These are phyloP conservation scores for Ganoderma meredithae DNA, from an alignment of 1,284 basidiomycete genomes.

Conservation along the genomic window DNA sequence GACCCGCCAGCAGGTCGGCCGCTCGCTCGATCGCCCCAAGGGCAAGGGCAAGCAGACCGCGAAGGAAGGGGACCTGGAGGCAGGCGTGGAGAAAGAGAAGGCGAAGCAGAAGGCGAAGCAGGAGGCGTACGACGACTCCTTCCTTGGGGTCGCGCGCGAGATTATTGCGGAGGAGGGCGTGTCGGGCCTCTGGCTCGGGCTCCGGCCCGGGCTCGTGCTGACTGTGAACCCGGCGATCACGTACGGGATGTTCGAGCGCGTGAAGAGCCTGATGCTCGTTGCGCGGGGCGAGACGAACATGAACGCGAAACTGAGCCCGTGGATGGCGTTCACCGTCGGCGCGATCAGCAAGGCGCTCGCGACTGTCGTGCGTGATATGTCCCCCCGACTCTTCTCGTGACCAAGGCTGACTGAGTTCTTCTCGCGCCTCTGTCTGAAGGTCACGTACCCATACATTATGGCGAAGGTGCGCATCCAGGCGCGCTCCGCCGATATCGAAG, in stretches of 20 bases:
- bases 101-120: slow-evolving; percentile 40
- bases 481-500: slow-evolving; percentile 62
- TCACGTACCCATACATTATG: slow-evolving; percentile 94
- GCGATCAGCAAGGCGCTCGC: slow-evolving; percentile 96
- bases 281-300: slow-evolving; percentile 50
- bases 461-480: slow-evolving; percentile 98
- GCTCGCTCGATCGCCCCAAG: slow-evolving; percentile 37
- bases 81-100: slow-evolving; percentile 34
- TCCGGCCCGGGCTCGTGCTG: slow-evolving; percentile 92
- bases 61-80: slow-evolving; percentile 27
- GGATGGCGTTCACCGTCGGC: slow-evolving; percentile 88
- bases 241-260: slow-evolving; percentile 94
- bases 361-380: slow-evolving; percentile 76
- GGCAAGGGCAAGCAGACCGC: slow-evolving; percentile 23
- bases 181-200: slow-evolving; percentile 92
- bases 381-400: slow-evolving; percentile 2
- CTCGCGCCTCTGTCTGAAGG: slow-evolving; percentile 50
- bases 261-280: slow-evolving; percentile 76
- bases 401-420: slow-evolving; percentile 5
- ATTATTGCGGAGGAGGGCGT: slow-evolving; percentile 95
- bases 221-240: slow-evolving; percentile 99
- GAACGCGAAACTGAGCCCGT: slow-evolving; percentile 75
- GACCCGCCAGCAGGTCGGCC: slow-evolving; percentile 93
- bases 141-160: slow-evolving; percentile 83
- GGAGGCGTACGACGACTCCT: slow-evolving; percentile 64